Conservation (phyloP, 2,329 filamentous ascomycete genomes). For the Colletotrichum sp. region DNA sequence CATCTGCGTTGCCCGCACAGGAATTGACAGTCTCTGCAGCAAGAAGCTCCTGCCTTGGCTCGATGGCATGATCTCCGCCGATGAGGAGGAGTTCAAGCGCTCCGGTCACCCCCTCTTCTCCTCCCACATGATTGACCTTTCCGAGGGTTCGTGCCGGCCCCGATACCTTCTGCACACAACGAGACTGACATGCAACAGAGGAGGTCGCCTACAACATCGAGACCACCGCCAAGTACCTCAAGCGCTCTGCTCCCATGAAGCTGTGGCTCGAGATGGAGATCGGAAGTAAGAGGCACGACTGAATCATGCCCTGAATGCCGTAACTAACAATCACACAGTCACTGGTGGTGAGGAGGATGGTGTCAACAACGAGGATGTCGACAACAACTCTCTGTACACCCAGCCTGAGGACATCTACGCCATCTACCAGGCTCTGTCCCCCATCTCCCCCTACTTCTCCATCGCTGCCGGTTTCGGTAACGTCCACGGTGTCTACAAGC, state of each 20-base stretch:
- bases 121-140: slow-evolving; percentile 98
- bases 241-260: slow-evolving; percentile 95
- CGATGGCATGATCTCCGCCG: slow-evolving; percentile 92
- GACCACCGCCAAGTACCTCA: slow-evolving; percentile 91
- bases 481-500: slow-evolving; percentile 99
- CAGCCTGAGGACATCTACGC: slow-evolving; percentile 95
- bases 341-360: slow-evolving; percentile 98
- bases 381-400: slow-evolving; percentile 97
- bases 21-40: slow-evolving; percentile 18
- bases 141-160: slow-evolving; percentile 60
- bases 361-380: slow-evolving; percentile 97
- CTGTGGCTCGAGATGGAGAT: slow-evolving; percentile 98
- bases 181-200: slow-evolving; percentile 42
- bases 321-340: slow-evolving; percentile 50
- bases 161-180: neutral
- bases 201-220: slow-evolving; percentile 86
- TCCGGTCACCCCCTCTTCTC: slow-evolving; percentile 93
- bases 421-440: slow-evolving; percentile 84
- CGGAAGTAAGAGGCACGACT: slow-evolving; percentile 33
- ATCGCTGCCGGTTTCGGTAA: slow-evolving; percentile 99
- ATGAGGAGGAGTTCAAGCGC: slow-evolving; percentile 94
- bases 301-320: neutral
- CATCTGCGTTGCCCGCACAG: neutral
- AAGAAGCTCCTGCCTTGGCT: slow-evolving; percentile 99
- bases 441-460: slow-evolving; percentile 95